Evolutionary conservation across 2,329 filamentous ascomycete genomes (phyloP), one percentile per base, ranked within the genome.

Genomic region (Hypomyces rosellus): DNA sequence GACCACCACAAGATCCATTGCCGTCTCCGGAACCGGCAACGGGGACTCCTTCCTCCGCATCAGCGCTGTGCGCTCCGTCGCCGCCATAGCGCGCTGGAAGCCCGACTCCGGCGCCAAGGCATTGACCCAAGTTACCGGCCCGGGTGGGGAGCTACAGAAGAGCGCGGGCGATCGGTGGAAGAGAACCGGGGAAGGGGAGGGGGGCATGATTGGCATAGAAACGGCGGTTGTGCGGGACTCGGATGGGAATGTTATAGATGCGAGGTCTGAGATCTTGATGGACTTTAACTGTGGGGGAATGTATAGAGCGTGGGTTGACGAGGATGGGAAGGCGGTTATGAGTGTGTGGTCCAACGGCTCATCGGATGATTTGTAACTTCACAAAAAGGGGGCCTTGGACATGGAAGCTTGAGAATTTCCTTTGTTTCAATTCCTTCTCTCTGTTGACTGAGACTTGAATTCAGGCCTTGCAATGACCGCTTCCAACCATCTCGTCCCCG

Each of bases 281-380:
- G 87, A 91, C 59, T 90, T 85, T 64, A 95, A 96, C 63, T 93
- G 87, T 59, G 86, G 84, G 4, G 90, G 90, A 0, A 91, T 96
- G 87, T 93, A 90, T 62, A 77, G 89, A 16, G 89, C 88, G 1
- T 92, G 86, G 78, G 71, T 87, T 16, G 79, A 88, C 55, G 77
- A 83, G 4, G 63, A 78, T 1, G 85, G 83, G 0, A 70, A 71
- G 51, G 71, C 75, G 15, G 71, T 74, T 20, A 80, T 82, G 62
- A 76, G 78, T 49, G 54, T 69, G 34, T 70, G 67, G 60, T 59
- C 60, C 3, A 65, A 69, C 47, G 61, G 59, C 0, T 57, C 54
- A 3, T 45, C 57, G 34, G 64, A 65, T 44, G 45, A 47, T 9
- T 14, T 47, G 20, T 39, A 22, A 47, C 25, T 30, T 30, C 25